A percentile compares a stretch with the other conserved stretches of the same genome.
Conservation (phyloP, 805 yeast genomes). For the Cyberlindnera subsufficiens region DNA sequence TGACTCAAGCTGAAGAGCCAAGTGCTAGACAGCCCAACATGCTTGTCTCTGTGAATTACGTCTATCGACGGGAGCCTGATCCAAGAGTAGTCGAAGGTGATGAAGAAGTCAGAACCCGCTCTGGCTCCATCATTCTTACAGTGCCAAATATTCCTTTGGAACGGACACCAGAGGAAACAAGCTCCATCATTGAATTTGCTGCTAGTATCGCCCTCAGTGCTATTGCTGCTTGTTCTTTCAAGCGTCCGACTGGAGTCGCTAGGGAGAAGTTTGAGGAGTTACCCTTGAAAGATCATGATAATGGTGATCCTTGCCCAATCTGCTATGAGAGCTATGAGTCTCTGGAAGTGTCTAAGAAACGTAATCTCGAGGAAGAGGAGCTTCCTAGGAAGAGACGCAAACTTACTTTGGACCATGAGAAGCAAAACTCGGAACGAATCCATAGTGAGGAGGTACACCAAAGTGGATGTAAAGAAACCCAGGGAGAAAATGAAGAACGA, state of each 20-base stretch:
- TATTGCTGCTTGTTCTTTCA: slow-evolving; percentile 40
- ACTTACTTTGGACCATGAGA: not conserved
- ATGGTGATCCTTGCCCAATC: slow-evolving; percentile 47
- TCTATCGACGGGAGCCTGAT: slow-evolving; percentile 17
- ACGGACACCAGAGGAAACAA: slow-evolving; percentile 50
- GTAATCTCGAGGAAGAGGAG: slow-evolving; percentile 7
- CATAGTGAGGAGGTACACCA: not conserved
- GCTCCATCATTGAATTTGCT: slow-evolving; percentile 57
- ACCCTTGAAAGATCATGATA: slow-evolving; percentile 29
- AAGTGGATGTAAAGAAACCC: not conserved
- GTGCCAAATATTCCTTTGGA: slow-evolving; percentile 62
- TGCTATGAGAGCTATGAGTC: slow-evolving; percentile 49
- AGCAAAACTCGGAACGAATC: slow-evolving; percentile 1
- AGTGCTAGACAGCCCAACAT: slow-evolving; percentile 22
- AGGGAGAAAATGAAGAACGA: not conserved
- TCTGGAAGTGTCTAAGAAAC: not conserved
- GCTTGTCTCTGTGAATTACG: slow-evolving; percentile 35
- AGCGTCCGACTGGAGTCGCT: slow-evolving; percentile 38
- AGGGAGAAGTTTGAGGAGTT: slow-evolving; percentile 46
- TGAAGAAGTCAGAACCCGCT: slow-evolving; percentile 19
- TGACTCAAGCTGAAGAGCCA: not conserved
- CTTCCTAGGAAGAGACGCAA: slow-evolving; percentile 20
- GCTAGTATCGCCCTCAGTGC: slow-evolving; percentile 66
- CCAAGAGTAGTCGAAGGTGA: not conserved
- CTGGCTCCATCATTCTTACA: slow-evolving; percentile 57